These are phyloP conservation scores for Bolboschoenoplectus hybrid DNA, from an alignment of 202 grass and related monocot species.

Conservation along the genomic window DNA sequence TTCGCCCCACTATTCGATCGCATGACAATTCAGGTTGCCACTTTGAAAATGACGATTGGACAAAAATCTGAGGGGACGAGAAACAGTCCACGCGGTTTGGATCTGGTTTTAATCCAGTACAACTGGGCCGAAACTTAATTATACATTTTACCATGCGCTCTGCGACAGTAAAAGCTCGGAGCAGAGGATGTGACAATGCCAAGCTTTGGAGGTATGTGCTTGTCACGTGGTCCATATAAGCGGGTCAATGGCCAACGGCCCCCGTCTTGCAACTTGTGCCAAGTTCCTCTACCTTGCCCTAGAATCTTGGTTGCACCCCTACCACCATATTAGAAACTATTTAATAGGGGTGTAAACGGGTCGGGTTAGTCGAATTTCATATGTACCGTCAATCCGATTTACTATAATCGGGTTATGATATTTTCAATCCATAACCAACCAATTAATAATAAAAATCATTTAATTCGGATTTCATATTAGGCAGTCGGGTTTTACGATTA, in stretches of 20 bases:
- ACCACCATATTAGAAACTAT: not conserved
- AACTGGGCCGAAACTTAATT: not conserved
- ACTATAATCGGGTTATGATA: too few species aligned
- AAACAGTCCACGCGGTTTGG: not conserved
- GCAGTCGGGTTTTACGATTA: too few species aligned
- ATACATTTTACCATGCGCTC: not conserved
- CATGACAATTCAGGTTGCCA: not conserved
- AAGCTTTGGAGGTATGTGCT: slow-evolving; percentile 5
- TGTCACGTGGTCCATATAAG: slow-evolving; percentile 23
- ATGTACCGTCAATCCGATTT: too few species aligned
- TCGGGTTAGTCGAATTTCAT: too few species aligned
- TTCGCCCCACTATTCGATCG: not conserved
- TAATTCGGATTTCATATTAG: too few species aligned
- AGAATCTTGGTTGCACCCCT: not conserved
- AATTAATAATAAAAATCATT: too few species aligned
- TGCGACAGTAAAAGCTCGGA: not conserved
- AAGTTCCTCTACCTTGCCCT: not conserved
- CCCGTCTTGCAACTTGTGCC: slow-evolving; percentile 18
- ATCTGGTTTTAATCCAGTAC: not conserved
- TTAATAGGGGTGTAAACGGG: too few species aligned
- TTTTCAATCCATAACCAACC: too few species aligned
- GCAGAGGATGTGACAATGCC: not conserved
- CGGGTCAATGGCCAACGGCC: not conserved
- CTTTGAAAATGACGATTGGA: not conserved
- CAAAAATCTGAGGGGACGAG: not conserved